Conservation (phyloP, 108 stramenopile genomes). For the Cylindrotheca fusiformis region DNA sequence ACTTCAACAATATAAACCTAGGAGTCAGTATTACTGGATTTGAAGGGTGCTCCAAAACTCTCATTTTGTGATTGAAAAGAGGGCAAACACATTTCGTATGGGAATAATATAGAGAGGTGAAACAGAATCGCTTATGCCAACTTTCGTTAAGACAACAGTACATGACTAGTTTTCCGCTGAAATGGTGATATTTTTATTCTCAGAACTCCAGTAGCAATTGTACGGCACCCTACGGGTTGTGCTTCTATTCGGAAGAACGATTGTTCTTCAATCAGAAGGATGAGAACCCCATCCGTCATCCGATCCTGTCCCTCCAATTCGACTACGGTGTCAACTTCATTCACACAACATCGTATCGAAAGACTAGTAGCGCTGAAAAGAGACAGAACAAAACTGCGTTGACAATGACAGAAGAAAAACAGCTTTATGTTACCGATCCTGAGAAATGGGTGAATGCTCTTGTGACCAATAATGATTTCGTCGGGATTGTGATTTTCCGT, state of each 20-base stretch:
- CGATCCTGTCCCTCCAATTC: background rate
- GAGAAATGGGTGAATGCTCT: conserved; percentile 43
- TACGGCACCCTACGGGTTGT: background rate
- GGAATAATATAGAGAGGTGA: too few relatives aligned
- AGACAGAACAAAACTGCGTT: background rate
- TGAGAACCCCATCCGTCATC: background rate
- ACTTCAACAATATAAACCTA: too few relatives aligned
- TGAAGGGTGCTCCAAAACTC: background rate
- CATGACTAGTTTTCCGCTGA: too few relatives aligned
- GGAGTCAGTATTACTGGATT: too few relatives aligned
- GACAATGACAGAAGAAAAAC: conserved; percentile 9
- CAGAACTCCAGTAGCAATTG: too few relatives aligned
- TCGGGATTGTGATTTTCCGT: conserved; percentile 43
- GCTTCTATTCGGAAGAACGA: background rate
- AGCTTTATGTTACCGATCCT: conserved; percentile 33
- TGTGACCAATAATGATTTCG: conserved; percentile 19
- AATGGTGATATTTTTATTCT: too few relatives aligned
- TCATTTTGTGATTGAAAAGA: too few relatives aligned
- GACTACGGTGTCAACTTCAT: too few relatives aligned
- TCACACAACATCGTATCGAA: background rate
- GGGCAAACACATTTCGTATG: too few relatives aligned
- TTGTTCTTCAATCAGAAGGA: background rate
- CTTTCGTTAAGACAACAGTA: too few relatives aligned
- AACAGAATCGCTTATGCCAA: too few relatives aligned
- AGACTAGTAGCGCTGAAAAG: background rate